Conservation (phyloP, 208 protist species). For the Leptomonas pyrrhocoris region DNA sequence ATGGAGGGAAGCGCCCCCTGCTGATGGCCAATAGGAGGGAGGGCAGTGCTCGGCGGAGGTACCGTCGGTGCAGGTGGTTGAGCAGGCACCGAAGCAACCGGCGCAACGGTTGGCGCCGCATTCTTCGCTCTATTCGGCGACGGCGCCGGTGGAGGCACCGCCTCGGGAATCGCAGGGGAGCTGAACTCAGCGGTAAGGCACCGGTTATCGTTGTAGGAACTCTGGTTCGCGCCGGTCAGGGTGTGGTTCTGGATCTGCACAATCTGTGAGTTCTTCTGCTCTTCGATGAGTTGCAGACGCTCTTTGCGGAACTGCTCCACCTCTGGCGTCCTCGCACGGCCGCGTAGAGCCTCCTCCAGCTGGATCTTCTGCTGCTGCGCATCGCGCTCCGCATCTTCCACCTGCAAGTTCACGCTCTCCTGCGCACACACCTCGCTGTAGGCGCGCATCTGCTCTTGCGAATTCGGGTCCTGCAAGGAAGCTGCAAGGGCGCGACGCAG, state of each 20-base stretch:
- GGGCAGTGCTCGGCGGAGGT: not conserved
- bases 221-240: slow-evolving; percentile 47
- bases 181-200: slow-evolving; percentile 13
- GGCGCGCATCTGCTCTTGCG: slow-evolving; percentile 39
- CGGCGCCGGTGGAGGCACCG: not conserved
- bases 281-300: slow-evolving; percentile 45
- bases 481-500: slow-evolving; percentile 71
- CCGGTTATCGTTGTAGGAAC: slow-evolving; percentile 32
- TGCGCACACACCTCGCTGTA: slow-evolving; percentile 80
- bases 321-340: slow-evolving; percentile 35
- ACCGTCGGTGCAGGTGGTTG: not conserved
- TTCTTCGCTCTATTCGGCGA: not conserved
- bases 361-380: slow-evolving; percentile 73
- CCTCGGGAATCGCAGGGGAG: slow-evolving; percentile 10
- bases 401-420: slow-evolving; percentile 66
- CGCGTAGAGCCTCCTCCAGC: slow-evolving; percentile 67
- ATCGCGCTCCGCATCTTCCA: slow-evolving; percentile 33
- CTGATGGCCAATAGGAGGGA: slow-evolving; percentile 19
- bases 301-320: slow-evolving; percentile 34
- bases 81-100: slow-evolving; percentile 14
- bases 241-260: slow-evolving; percentile 48
- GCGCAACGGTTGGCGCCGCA: slow-evolving; percentile 6
- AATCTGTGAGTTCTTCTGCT: slow-evolving; percentile 62
- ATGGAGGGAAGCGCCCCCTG: slow-evolving; percentile 28
- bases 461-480: slow-evolving; percentile 61